Base-by-base conservation (phyloP, 2,329 filamentous ascomycete species). In the Cordyceps pruinosa region DNA sequence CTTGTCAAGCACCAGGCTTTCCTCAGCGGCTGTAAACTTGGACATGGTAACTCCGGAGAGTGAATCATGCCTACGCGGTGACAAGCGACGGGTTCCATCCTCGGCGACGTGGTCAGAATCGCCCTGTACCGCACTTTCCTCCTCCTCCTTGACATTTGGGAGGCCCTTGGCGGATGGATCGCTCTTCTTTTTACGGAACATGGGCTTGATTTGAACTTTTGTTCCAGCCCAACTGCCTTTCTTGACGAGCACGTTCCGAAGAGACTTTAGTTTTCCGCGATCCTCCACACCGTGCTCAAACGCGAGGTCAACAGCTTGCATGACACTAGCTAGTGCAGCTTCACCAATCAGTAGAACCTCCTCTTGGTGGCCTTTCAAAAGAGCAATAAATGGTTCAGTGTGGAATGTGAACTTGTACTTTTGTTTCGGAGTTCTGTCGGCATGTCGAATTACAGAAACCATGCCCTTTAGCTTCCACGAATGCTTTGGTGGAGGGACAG, bases 391-490 rank as follows among this genome's bases (percentile, higher is more conserved):
- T 0, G 94, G 94, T 61, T 92, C 90, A 0, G 91, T 96, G 68
- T 99, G 94, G 66, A 99, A 97, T 0, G 94, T 99, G 66, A 97
- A 99, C 70, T 99, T 99, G 79, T 97, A 97, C 70, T 99, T 99
- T 67, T 99, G 94, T 74, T 99, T 99, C 2, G 94, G 94, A 1
- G 94, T 99, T 57, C 94, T 87, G 73, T 99, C 94, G 3, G 95
- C 95, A 72, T 99, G 94, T 28, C 94, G 85, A 62, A 99, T 91
- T 17, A 99, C 94, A 2, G 92, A 93, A 0, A 99, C 93, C 74
- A 99, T 92, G 13, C 94, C 94, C 73, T 99, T 99, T 53, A 99
- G 77, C 71, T 96, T 97, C 94, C 94, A 99, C 12, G 94, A 90
- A 67, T 96, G 91, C 66, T 97, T 97, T 0, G 88, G 88, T 1